Conservation (phyloP, 352 stramenopile species). For the Pythium rishiriense region DNA sequence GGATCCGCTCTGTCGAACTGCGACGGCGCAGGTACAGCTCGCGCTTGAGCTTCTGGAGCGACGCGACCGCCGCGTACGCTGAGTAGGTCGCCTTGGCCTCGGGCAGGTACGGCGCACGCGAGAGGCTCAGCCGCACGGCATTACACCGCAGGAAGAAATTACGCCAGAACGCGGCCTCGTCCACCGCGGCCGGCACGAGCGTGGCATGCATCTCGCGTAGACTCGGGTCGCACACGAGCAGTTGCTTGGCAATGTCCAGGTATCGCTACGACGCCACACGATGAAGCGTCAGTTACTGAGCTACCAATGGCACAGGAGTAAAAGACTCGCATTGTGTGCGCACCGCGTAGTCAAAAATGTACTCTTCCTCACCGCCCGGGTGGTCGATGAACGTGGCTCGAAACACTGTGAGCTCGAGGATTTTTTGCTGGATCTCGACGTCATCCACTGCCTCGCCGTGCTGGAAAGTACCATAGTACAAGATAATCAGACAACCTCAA, state of each 20-base stretch:
- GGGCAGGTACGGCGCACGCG: conserved; percentile 49
- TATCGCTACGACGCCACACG: conserved; percentile 33
- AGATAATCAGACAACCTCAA: not conserved
- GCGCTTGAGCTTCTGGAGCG: conserved; percentile 53
- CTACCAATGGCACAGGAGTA: not conserved
- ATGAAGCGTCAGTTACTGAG: too few relatives aligned
- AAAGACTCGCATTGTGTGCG: not conserved
- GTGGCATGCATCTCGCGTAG: conserved; percentile 58
- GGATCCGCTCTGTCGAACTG: conserved; percentile 36
- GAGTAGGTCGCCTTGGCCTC: conserved; percentile 40
- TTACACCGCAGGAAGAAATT: conserved; percentile 79
- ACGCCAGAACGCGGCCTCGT: conserved; percentile 63
- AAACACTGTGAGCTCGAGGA: conserved; percentile 63
- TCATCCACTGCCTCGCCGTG: conserved; percentile 40
- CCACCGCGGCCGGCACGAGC: conserved; percentile 46
- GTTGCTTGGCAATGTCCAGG: conserved; percentile 42
- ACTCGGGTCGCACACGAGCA: conserved; percentile 59
- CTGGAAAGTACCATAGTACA: conserved; percentile 5
- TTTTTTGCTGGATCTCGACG: conserved; percentile 43
- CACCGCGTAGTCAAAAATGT: conserved; percentile 53
- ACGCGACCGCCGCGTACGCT: conserved; percentile 31
- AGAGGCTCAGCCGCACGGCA: conserved; percentile 36
- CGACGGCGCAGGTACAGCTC: conserved; percentile 51
- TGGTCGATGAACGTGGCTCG: conserved; percentile 62
- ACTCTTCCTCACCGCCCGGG: conserved; percentile 60